A percentile compares a stretch with the other conserved stretches of the same genome.
These are phyloP conservation scores for Meyerozyma sp. DNA, from an alignment of 1,139 yeast genomes.

Conservation along the genomic window DNA sequence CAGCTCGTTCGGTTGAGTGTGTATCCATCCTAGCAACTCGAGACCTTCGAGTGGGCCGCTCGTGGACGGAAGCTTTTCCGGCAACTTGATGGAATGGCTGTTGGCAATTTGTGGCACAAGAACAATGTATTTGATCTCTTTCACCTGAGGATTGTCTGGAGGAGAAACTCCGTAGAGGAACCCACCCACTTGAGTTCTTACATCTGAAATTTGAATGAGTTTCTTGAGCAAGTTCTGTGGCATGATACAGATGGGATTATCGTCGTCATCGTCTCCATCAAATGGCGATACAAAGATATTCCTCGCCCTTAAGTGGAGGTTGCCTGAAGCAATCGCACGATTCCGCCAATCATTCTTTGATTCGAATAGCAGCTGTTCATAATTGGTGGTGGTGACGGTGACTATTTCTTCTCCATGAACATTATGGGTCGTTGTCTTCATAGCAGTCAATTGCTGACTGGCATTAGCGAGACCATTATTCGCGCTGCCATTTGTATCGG, in stretches of 20 bases:
- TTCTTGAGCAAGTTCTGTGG: conserved; percentile 78
- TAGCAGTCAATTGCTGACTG: conserved; percentile 58
- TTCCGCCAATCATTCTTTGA: conserved; percentile 91
- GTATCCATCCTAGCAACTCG: conserved; percentile 76
- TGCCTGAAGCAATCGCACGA: conserved; percentile 75
- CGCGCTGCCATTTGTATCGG: conserved; percentile 63
- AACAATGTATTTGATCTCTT: conserved; percentile 72
- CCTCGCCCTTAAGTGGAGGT: conserved; percentile 68
- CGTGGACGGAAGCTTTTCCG: conserved; percentile 25
- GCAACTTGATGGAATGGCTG: conserved; percentile 59
- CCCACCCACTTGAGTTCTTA: conserved; percentile 80
- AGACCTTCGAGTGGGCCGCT: conserved; percentile 41
- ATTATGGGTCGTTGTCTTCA: conserved; percentile 79
- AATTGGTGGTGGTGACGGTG: conserved; percentile 86
- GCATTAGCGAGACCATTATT: conserved; percentile 23
- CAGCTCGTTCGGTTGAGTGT: conserved; percentile 65
- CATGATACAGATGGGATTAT: conserved; percentile 57
- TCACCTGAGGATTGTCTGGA: conserved; percentile 60
- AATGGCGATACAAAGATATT: conserved; percentile 66
- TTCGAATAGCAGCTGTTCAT: conserved; percentile 78
- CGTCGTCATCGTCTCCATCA: conserved; percentile 29
- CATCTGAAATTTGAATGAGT: conserved; percentile 76
- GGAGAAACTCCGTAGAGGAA: conserved; percentile 76
- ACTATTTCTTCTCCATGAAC: conserved; percentile 96
- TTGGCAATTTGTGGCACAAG: conserved; percentile 88